Base-by-base conservation (phyloP, 495 filamentous ascomycete genomes). In the Articulospora tetracladia region DNA sequence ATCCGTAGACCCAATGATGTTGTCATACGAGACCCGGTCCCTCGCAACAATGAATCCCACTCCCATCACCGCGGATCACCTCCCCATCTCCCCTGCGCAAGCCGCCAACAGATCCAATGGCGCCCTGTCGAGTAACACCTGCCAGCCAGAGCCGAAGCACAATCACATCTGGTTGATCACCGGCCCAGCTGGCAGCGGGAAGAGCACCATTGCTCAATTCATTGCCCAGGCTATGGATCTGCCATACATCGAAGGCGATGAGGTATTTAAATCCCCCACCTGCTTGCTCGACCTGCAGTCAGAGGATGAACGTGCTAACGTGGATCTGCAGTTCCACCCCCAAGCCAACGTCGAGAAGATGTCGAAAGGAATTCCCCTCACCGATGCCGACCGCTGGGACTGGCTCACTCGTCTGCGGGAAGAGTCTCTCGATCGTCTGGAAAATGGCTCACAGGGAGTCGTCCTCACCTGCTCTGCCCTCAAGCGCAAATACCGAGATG, bases 151-250 rank as follows among this genome's bases (percentile, higher is more conserved):
- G 11, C 44, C 58, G 34, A 69, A 69, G 57, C 72, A 85, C 61
- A 89, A 90, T 62, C 92, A 97, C 71, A 96, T 99, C 72, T 97
- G 90, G 88, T 85, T 98, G 62, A 90, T 99, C n/a, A 97, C 94
- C 0, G 95, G 95, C 7, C 95, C 95, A 17, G 93, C 95, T 19
- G 95, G 95, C 15, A 97, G 92, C 67, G 95, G 95, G 41, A 99
- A 99, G 77, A 95, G 87, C 66, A 97, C 94, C 11, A 87, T 98
- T 46, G 95, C 92, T 54, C 79, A 89, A 63, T 83, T 86, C 69
- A 74, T 99, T 36, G 85, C 91, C 56, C 76, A 83, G 13, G 74
- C 83, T 30, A 81, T 97, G 17, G 76, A 83, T 27, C 70, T 94
- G 32, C 89, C 90, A 3, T 99, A 91, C 72, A 83, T 99, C 20